Evolutionary conservation across 2,329 filamentous ascomycete species (phyloP).

Genomic region (Calonectria pteridis): DNA sequence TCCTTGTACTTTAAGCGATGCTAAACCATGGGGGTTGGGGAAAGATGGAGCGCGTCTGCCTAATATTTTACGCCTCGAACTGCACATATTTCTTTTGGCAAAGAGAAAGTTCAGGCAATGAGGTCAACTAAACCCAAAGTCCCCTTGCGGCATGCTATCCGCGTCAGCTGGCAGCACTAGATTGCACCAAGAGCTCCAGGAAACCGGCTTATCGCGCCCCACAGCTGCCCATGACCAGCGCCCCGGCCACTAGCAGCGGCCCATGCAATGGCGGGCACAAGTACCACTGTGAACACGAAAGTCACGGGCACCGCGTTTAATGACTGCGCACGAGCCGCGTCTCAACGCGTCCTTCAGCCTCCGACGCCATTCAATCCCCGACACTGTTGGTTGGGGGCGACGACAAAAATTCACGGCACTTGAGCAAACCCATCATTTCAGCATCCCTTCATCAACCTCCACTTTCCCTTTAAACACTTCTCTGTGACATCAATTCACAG

Average conservation of each 20-base stretch:
- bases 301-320: conserved; percentile 40
- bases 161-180: neutral
- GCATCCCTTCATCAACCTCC: neutral
- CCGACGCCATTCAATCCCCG: conserved; percentile 28
- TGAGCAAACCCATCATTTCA: neutral
- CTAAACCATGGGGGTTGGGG: neutral
- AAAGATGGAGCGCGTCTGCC: neutral
- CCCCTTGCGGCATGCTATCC: conserved; percentile 17
- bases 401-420: conserved; percentile 28
- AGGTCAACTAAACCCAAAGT: conserved; percentile 18
- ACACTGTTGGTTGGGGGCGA: conserved; percentile 27
- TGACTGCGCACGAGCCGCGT: conserved; percentile 36
- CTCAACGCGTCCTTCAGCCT: conserved; percentile 34
- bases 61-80: neutral
- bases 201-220: neutral
- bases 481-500: neutral
- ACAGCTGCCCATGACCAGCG: neutral
- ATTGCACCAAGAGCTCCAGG: neutral
- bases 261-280: conserved; percentile 7
- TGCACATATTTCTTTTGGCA: neutral
- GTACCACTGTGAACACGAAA: conserved; percentile 36
- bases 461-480: neutral
- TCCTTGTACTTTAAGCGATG: neutral
- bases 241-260: conserved; percentile 32
- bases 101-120: neutral